Evolutionary conservation across 768 basidiomycete species (phyloP).

Genomic region (Termitomyces sp.): DNA sequence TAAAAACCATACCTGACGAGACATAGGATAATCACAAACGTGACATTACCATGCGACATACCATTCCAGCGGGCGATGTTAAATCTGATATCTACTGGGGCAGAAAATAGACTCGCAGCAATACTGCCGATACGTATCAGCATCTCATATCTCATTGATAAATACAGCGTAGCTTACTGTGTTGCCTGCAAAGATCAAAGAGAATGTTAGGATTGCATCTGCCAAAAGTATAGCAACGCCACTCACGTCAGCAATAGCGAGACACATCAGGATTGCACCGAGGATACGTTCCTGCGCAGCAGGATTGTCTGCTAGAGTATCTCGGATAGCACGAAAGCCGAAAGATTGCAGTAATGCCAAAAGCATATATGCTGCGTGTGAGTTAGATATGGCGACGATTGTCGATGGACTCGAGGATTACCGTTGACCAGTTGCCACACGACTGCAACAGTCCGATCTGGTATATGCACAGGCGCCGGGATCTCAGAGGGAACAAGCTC

Average conservation of each 20-base stretch:
- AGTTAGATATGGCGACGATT: conserved; percentile 1
- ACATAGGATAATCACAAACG: conserved; percentile 51
- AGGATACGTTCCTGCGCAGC: conserved; percentile 64
- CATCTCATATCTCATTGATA: neutral
- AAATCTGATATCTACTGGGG: conserved; percentile 52
- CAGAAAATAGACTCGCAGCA: conserved; percentile 44
- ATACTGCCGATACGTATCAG: conserved; percentile 43
- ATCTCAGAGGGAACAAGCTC: conserved; percentile 50
- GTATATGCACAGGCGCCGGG: conserved; percentile 27
- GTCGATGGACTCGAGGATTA: conserved; percentile 19
- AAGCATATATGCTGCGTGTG: conserved; percentile 26
- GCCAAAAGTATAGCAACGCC: neutral
- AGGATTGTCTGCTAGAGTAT: conserved; percentile 49
- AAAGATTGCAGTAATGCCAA: conserved; percentile 54
- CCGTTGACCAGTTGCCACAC: conserved; percentile 68
- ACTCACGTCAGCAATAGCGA: conserved; percentile 69
- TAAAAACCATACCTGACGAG: conserved; percentile 39
- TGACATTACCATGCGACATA: conserved; percentile 75
- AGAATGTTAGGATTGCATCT: neutral
- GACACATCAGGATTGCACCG: conserved; percentile 53
- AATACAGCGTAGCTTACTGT: conserved; percentile 39
- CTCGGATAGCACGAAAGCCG: conserved; percentile 61
- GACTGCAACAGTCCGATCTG: conserved; percentile 51
- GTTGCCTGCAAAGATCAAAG: conserved; percentile 34
- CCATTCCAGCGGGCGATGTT: conserved; percentile 54